Evolutionary conservation across 495 filamentous ascomycete genomes (phyloP).

Genomic region (Staphylotrichum longicolle): DNA sequence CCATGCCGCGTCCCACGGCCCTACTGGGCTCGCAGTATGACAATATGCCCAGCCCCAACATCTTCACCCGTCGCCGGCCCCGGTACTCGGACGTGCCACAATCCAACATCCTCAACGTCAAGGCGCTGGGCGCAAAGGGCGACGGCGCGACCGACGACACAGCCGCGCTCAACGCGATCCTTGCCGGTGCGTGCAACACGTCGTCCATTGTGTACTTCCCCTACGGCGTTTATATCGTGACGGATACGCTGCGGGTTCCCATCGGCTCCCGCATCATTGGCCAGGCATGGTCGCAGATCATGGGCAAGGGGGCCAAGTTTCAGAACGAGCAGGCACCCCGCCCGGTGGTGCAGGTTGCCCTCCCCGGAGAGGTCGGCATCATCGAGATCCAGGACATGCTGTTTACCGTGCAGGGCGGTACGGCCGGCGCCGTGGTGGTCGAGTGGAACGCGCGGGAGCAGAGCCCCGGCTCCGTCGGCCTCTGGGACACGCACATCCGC

Average conservation of each 20-base stretch:
- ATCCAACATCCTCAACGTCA: slow-evolving; percentile 44
- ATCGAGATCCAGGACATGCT: not conserved
- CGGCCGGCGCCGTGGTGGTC: not conserved
- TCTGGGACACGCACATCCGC: slow-evolving; percentile 19
- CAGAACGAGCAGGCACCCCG: slow-evolving; percentile 57
- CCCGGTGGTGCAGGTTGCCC: slow-evolving; percentile 25
- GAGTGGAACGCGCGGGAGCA: not conserved
- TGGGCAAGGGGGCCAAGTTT: slow-evolving; percentile 45
- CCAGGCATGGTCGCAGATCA: slow-evolving; percentile 49
- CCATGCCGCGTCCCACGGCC: too few species aligned
- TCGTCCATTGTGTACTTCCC: slow-evolving; percentile 18
- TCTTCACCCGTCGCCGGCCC: not conserved
- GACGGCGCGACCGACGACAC: slow-evolving; percentile 68
- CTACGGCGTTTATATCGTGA: slow-evolving; percentile 39
- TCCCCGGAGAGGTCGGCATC: not conserved
- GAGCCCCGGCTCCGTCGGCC: not conserved
- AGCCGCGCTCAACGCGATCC: slow-evolving; percentile 29
- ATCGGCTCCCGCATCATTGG: slow-evolving; percentile 45
- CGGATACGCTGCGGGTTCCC: slow-evolving; percentile 47
- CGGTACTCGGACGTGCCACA: not conserved
- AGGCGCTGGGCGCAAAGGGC: slow-evolving; percentile 46
- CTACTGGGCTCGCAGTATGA: too few species aligned
- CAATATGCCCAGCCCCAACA: too few species aligned
- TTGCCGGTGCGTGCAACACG: slow-evolving; percentile 33
- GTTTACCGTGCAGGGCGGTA: not conserved